Base-by-base conservation (phyloP, 495 filamentous ascomycete species). In the Hypoxylon lienhwacheense region DNA sequence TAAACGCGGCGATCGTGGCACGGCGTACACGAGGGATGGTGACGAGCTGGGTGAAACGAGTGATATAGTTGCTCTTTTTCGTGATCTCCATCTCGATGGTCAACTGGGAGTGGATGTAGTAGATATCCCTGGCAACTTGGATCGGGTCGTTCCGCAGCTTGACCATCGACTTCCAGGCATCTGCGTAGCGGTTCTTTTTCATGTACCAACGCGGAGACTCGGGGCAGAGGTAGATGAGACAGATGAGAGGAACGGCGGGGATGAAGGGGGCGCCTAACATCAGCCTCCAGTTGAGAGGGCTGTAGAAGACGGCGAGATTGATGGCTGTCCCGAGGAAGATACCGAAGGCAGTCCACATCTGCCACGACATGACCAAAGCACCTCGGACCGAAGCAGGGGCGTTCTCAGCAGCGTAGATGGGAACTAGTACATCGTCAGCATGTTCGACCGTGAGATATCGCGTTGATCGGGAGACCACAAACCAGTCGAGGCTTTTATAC, bases 281-380 rank as follows among this genome's bases (percentile, higher is more conserved):
- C 31, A 92, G 74, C 26, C 89, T 77, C 89, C 89, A 92, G 44
- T 86, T 73, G 7, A 53, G 43, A 6, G 76, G 78, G 7, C 75
- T 68, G 52, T 74, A 56, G 47, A 60, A 73, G 15, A 92, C 82
- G 1, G 81, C 81, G 17, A 95, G 70, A 57, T 92, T 91, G 28
- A 87, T 81, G 40, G 76, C 81, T 1, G 78, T 83, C 11, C 89
- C 89, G 5, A 89, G 70, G 58, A 89, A 81, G 59, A 90, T 89
- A 29, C 88, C 87, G 52, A 91, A 91, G 1, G 88, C 88, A 5
- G 87, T 90, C 87, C 88, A 91, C 66, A 91, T 74, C 59, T 95
- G 89, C 88, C 88, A 92, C 11, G 73, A 80, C 88, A 95, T 92
- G 28, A 89, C 85, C n/a, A 95, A 69, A 5, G 81, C 86, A 36